Percentiles rank a stretch among this genome's conserved stretches.
Evolutionary conservation across 2,329 filamentous ascomycete species (phyloP).

Genomic region (Alternaria panax): DNA sequence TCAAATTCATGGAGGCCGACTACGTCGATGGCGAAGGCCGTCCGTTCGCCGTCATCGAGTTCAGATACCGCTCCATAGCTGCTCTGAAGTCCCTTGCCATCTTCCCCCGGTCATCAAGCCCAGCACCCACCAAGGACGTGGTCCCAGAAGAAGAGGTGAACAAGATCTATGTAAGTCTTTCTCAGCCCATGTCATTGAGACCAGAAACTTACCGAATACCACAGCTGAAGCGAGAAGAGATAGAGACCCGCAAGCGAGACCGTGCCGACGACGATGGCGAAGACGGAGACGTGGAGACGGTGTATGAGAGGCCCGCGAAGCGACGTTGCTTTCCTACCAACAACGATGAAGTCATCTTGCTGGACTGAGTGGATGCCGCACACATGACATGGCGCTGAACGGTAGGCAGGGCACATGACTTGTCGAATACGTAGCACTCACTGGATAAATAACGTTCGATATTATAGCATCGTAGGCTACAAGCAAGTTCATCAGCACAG

Average conservation of each 20-base stretch:
- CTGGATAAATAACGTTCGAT: not conserved
- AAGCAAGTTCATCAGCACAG: not conserved
- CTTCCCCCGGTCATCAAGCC: slow-evolving; percentile 30
- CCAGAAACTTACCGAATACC: not conserved
- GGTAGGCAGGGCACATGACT: not conserved
- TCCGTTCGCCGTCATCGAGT: slow-evolving; percentile 23
- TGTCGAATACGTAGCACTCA: not conserved
- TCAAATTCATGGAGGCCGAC: slow-evolving; percentile 5
- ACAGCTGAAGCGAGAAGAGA: not conserved
- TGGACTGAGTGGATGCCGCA: slow-evolving; percentile 7
- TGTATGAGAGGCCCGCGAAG: slow-evolving; percentile 8
- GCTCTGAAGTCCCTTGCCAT: slow-evolving; percentile 38
- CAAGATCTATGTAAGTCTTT: not conserved
- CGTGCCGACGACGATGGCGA: not conserved
- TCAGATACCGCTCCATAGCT: slow-evolving; percentile 26
- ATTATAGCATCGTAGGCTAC: not conserved
- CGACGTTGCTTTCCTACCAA: slow-evolving; percentile 11
- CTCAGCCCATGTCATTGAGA: not conserved
- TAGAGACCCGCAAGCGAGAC: slow-evolving; percentile 5
- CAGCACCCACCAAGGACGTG: slow-evolving; percentile 11
- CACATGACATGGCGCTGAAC: no score
- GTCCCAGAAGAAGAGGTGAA: not conserved
- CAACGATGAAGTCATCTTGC: slow-evolving; percentile 14
- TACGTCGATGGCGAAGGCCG: slow-evolving; percentile 1
- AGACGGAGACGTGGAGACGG: slow-evolving; percentile 5